phyloP scores from a whole-genome alignment of 1,284 basidiomycete species.

The Ganoderma resinaceum region DNA sequence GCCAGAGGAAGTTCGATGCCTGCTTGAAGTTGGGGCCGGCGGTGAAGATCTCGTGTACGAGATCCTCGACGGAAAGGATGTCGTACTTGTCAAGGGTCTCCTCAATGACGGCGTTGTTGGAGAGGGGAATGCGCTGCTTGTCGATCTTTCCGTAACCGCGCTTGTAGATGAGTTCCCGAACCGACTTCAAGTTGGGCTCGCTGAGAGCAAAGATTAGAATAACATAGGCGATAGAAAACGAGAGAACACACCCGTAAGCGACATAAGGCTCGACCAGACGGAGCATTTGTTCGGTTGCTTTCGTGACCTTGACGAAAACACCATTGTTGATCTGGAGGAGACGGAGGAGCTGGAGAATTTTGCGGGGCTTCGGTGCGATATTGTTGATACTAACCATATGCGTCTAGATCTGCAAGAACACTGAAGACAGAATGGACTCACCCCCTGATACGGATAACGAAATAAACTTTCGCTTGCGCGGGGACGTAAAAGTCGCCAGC shows the following conservation, averaged over 20 bases:
- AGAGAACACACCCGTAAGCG: slow-evolving; percentile 82
- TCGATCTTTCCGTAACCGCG: slow-evolving; percentile 99
- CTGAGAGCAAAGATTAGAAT: slow-evolving; percentile 43
- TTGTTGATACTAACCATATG: slow-evolving; percentile 88
- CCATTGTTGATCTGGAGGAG: slow-evolving; percentile 99
- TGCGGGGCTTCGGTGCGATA: slow-evolving; percentile 98
- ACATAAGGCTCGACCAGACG: slow-evolving; percentile 97
- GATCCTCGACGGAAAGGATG: slow-evolving; percentile 97
- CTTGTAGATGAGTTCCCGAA: slow-evolving; percentile 99
- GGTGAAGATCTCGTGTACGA: slow-evolving; percentile 97
- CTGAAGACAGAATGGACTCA: slow-evolving; percentile 48
- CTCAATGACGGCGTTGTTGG: slow-evolving; percentile 96
- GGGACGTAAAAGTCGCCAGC: slow-evolving; percentile 98
- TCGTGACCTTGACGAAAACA: slow-evolving; percentile 97
- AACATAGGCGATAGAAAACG: neutral
- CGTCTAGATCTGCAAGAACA: neutral
- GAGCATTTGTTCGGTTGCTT: slow-evolving; percentile 97
- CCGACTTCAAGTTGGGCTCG: slow-evolving; percentile 95
- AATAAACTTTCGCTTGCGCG: slow-evolving; percentile 97
- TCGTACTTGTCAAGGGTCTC: slow-evolving; percentile 91
- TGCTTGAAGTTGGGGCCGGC: slow-evolving; percentile 99
- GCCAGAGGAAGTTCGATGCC: slow-evolving; percentile 97
- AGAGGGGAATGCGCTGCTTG: slow-evolving; percentile 96
- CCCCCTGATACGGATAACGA: slow-evolving; percentile 97
- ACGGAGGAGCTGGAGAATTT: slow-evolving; percentile 98